These are phyloP conservation scores for Microdochium paspali DNA, from an alignment of 2,329 filamentous ascomycete species.

Conservation along the genomic window DNA sequence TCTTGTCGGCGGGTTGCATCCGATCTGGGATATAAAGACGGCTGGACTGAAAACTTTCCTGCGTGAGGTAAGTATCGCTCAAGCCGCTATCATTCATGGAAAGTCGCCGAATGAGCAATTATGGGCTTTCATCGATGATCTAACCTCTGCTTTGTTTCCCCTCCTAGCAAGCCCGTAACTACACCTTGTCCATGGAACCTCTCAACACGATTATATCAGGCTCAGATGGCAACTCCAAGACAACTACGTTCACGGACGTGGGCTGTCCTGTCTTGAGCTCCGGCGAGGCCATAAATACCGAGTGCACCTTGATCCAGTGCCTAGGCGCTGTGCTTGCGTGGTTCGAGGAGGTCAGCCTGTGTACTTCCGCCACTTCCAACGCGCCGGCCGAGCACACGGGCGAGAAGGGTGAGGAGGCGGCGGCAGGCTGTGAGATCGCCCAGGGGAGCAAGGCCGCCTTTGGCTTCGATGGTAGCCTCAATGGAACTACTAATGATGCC, in stretches of 20 bases:
- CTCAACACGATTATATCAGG: conserved; percentile 44
- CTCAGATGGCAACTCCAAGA: conserved; percentile 34
- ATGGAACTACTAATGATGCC: too few relatives aligned
- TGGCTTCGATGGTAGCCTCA: too few relatives aligned
- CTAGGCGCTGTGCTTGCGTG: conserved; percentile 48
- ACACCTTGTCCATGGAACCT: conserved; percentile 42
- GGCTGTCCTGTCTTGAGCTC: conserved; percentile 64
- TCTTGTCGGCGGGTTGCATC: conserved; percentile 36
- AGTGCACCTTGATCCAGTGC: conserved; percentile 51
- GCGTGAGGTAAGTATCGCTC: conserved; percentile 29
- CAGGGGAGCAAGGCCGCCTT: too few relatives aligned
- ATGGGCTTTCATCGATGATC: too few relatives aligned
- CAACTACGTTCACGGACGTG: conserved; percentile 28
- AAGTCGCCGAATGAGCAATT: too few relatives aligned
- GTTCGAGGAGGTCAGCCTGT: conserved; percentile 44
- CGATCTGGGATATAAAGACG: conserved; percentile 28
- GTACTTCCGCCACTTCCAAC: not conserved
- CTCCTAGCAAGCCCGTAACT: conserved; percentile 49
- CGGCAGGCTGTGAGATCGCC: too few relatives aligned
- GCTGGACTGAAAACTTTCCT: conserved; percentile 39
- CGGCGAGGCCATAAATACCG: conserved; percentile 47
- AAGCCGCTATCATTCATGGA: too few relatives aligned
- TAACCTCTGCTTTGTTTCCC: conserved; percentile 1
- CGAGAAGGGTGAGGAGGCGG: too few relatives aligned
- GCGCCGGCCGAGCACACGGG: not conserved